These are phyloP conservation scores for Oemleria cerasiformis DNA, from an alignment of 306 rosid species.

Conservation along the genomic window DNA sequence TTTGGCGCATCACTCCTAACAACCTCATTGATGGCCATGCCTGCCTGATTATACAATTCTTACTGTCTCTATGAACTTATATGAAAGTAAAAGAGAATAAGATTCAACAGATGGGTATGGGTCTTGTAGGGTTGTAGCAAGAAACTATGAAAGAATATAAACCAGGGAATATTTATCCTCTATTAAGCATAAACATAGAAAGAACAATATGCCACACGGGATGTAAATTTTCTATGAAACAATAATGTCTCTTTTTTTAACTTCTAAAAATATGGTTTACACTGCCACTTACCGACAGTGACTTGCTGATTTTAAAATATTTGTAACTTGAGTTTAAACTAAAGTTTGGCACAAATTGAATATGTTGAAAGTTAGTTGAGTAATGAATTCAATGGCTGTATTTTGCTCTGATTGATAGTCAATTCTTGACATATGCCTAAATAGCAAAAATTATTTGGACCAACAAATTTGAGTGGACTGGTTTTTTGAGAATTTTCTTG, in stretches of 20 bases:
- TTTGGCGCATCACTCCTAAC: constrained; percentile 31
- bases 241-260: neutral
- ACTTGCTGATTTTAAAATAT: no score
- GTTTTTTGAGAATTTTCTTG: no score
- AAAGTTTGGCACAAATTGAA: no score
- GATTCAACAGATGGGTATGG: constrained; percentile 5
- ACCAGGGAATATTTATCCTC: neutral
- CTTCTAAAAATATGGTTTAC: neutral
- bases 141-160: constrained; percentile 13
- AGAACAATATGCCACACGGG: neutral
- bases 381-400: no score
- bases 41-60: constrained; percentile 9
- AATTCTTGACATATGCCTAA: no score
- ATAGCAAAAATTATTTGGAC: no score
- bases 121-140: constrained; percentile 1
- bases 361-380: no score
- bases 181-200: neutral
- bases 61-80: neutral
- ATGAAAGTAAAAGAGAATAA: constrained; percentile 5
- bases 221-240: neutral
- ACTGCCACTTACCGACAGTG: neutral
- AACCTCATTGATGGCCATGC: constrained; percentile 55
- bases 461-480: no score
- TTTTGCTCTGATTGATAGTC: no score
- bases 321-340: no score